Evolutionary conservation across 78 protist genomes (phyloP).

Genomic region (Chrysochromulina parva): DNA sequence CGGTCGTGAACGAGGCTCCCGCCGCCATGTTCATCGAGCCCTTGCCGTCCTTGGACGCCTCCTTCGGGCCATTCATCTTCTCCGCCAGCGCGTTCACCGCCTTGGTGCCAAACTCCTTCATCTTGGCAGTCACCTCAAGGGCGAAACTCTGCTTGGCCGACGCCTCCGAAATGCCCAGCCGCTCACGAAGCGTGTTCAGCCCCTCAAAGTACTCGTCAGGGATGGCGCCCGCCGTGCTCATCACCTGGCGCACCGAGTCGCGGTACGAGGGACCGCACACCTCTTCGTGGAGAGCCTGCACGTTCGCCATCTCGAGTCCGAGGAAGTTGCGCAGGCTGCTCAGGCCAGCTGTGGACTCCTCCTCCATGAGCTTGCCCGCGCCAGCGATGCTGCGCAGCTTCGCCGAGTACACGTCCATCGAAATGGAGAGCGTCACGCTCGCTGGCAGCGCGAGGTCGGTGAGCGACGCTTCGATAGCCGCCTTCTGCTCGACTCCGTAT

Average conservation of each 20-base stretch:
- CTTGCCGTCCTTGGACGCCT: neutral
- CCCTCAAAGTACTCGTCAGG: conserved; percentile 17
- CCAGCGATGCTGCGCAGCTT: neutral
- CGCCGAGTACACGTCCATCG: neutral
- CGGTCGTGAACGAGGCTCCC: neutral
- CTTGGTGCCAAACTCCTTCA: neutral
- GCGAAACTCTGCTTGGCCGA: neutral
- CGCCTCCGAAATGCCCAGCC: neutral
- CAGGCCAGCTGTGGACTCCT: neutral
- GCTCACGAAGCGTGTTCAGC: neutral
- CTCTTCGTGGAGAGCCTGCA: neutral
- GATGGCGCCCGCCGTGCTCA: neutral
- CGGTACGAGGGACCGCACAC: neutral
- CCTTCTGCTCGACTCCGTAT: neutral
- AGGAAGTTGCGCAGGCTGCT: neutral
- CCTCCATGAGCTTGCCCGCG: neutral
- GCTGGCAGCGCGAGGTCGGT: conserved; percentile 1
- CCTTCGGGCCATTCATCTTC: neutral
- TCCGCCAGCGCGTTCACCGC: neutral
- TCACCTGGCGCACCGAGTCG: neutral
- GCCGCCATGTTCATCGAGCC: neutral
- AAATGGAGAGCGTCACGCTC: neutral
- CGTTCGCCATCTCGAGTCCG: neutral
- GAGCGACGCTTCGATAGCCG: neutral
- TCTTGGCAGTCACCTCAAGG: neutral